A percentile compares a stretch with the other conserved stretches of the same genome.
phyloP scores from a whole-genome alignment of 2,329 filamentous ascomycete species.

The Epichloe gansuensis region DNA sequence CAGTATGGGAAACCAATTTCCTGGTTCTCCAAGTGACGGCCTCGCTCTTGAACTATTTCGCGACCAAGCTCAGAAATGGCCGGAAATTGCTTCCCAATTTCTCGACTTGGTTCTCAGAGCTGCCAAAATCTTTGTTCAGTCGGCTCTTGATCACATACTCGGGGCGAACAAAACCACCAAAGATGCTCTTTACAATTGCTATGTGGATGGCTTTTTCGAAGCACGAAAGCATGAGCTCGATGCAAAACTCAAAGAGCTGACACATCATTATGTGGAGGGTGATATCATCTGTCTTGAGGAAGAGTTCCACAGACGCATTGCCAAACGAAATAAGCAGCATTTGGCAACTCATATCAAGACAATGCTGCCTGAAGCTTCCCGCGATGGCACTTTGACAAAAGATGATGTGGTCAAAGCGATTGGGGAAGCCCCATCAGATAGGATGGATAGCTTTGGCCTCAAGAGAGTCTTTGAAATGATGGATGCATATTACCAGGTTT shows the following conservation, averaged over 20 bases:
- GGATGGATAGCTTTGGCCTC: slow-evolving; percentile 17
- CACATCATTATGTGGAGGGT: slow-evolving; percentile 24
- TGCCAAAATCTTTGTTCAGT: neutral
- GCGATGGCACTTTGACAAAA: slow-evolving; percentile 1
- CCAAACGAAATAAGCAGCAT: neutral
- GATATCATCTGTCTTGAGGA: slow-evolving; percentile 17
- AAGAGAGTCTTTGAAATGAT: slow-evolving; percentile 32
- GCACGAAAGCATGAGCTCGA: slow-evolving; percentile 4
- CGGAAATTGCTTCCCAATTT: neutral
- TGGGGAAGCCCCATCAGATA: slow-evolving; percentile 6
- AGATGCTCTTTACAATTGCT: neutral
- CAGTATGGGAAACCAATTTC: neutral
- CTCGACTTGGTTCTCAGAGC: neutral
- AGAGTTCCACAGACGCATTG: neutral
- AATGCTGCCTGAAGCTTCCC: neutral
- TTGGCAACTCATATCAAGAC: neutral
- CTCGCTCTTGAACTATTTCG: neutral
- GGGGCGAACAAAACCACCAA: neutral
- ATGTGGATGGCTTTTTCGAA: neutral
- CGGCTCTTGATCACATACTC: neutral
- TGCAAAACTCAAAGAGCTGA: slow-evolving; percentile 27
- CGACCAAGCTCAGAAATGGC: neutral
- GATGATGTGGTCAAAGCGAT: slow-evolving; percentile 8
- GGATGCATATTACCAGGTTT: slow-evolving; percentile 31
- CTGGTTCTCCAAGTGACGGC: neutral